Evolutionary conservation across 495 filamentous ascomycete species (phyloP), one percentile per base, ranked within the genome.

Genomic region (Tuber brumale): DNA sequence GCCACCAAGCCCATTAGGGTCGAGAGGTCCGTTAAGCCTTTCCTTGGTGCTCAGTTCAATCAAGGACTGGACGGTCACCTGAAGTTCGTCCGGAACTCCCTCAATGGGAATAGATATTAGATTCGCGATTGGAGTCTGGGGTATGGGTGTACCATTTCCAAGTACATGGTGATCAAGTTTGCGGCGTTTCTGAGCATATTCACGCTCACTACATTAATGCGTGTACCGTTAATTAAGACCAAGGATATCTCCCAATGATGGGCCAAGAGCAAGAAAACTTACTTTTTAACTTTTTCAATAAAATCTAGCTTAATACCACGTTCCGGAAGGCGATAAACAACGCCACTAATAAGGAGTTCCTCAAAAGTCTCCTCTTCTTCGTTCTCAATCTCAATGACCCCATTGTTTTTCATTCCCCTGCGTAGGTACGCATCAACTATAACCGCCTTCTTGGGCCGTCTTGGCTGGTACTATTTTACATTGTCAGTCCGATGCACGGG

Each of bases 281-380:
- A 80, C 76, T 75, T 77, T 69, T 83, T 81, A 23, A 83, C 73
- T 61, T 81, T 81, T 45, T 83, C 81, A 27, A 83, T 77, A 79
- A 97, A 97, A 82, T 96, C 92, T 21, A 91, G 85, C 83, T 92
- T 91, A 84, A 97, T 88, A 48, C 93, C 93, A 77, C 86, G 86
- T 80, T 90, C 91, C 0, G 91, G 89, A 51, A 97, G 84, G 70
- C 89, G 87, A 83, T 91, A 92, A 45, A 91, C 85, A 19, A 89
- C 86, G 37, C 90, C 91, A 61, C 86, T 85, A 31, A 86, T 83
- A 70, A 86, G 81, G 61, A 87, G 81, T 18, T 90, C 88, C 71
- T 87, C 84, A 69, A 89, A 85, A 12, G 85, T 84, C 46, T 88
- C 89, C 21, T 84, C 85, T 70, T 90, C 88, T 35, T 92, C 89